These are phyloP conservation scores for Verticillium zaregamsianum DNA, from an alignment of 2,329 filamentous ascomycete species.

Conservation along the genomic window DNA sequence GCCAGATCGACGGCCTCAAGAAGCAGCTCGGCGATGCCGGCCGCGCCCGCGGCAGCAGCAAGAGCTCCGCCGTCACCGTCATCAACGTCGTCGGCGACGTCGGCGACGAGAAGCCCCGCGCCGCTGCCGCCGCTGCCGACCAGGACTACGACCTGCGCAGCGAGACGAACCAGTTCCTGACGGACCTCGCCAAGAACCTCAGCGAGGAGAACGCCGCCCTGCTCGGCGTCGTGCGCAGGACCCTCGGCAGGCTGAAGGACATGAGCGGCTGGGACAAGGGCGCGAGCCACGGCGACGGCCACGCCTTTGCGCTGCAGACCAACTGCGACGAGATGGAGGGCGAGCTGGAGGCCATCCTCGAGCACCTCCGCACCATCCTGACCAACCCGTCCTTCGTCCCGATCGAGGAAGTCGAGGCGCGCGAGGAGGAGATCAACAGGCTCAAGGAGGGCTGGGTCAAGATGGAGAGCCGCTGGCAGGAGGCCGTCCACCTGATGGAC, in stretches of 20 bases:
- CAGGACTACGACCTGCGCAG: constrained; percentile 67
- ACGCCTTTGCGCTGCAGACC: constrained; percentile 27
- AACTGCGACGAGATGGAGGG: constrained; percentile 62
- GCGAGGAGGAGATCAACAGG: constrained; percentile 84
- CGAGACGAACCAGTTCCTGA: constrained; percentile 90
- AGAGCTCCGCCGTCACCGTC: constrained; percentile 49
- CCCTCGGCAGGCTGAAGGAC: constrained; percentile 66
- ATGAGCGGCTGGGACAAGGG: constrained; percentile 53
- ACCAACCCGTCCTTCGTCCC: constrained; percentile 97
- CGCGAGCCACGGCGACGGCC: constrained; percentile 18
- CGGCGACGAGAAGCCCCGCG: constrained; percentile 36
- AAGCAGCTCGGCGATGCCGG: constrained; percentile 73
- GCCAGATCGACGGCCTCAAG: constrained; percentile 85
- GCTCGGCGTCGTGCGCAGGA: constrained; percentile 65
- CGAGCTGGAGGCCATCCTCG: constrained; percentile 73
- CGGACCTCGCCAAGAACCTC: constrained; percentile 73
- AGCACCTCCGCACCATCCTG: constrained; percentile 76
- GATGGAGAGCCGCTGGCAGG: constrained; percentile 88
- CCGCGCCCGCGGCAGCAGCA: constrained; percentile 54
- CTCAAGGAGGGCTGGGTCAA: constrained; percentile 85
- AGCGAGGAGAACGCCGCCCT: constrained; percentile 91
- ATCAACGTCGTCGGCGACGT: constrained; percentile 55
- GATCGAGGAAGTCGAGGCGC: constrained; percentile 87
- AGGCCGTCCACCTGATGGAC: constrained; percentile 87
- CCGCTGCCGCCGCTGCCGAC: constrained; percentile 32